These are phyloP conservation scores for Trichosporon faecale DNA, from an alignment of 1,284 basidiomycete species.

Conservation along the genomic window DNA sequence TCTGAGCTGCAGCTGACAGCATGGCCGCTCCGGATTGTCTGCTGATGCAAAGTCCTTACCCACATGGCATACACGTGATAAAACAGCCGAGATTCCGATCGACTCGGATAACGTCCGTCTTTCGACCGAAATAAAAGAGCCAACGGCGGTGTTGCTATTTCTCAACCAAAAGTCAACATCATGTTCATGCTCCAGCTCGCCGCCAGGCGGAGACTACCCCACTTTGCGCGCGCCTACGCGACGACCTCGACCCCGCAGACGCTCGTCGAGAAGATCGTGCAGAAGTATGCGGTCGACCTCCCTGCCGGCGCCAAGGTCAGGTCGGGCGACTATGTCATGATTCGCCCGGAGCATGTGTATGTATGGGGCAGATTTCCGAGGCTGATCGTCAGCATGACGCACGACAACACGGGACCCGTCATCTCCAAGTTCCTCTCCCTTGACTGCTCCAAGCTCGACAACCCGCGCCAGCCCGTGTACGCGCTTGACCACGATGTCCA, in stretches of 20 bases:
- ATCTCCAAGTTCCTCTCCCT: conserved; percentile 97
- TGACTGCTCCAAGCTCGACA: conserved; percentile 79
- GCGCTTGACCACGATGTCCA: conserved; percentile 98
- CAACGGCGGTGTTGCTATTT: background rate
- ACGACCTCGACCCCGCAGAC: conserved; percentile 65
- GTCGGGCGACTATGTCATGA: conserved; percentile 99
- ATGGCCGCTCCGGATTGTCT: no score
- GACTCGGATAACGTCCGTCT: conserved; percentile 3
- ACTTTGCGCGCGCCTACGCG: conserved; percentile 30
- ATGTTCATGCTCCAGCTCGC: conserved; percentile 8
- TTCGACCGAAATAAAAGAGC: background rate
- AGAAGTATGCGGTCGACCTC: conserved; percentile 89
- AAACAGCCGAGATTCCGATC: background rate
- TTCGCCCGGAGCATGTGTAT: conserved; percentile 86
- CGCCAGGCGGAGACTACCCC: background rate
- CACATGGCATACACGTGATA: background rate
- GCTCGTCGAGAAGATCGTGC: conserved; percentile 95
- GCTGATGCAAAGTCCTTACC: no score
- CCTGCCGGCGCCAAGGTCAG: conserved; percentile 71
- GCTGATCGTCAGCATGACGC: conserved; percentile 65
- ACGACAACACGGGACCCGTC: conserved; percentile 97
- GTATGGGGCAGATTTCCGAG: conserved; percentile 26
- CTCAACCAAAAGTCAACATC: background rate
- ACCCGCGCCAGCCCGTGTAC: conserved; percentile 77
- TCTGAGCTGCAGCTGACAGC: no score